These are phyloP conservation scores for Blastobotrys arbuscula DNA, from an alignment of 1,139 yeast species.

Conservation along the genomic window DNA sequence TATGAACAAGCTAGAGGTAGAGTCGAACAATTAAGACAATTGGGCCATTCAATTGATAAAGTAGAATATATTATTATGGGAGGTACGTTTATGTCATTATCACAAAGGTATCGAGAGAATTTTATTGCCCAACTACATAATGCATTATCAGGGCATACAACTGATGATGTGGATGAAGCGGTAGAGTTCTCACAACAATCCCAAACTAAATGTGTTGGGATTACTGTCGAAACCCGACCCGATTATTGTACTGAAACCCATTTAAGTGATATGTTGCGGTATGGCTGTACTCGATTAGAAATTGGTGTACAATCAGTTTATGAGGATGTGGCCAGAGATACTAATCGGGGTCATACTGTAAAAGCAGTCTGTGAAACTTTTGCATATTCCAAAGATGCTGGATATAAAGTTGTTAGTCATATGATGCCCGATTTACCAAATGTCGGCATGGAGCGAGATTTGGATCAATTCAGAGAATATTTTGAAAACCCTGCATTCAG, in stretches of 20 bases:
- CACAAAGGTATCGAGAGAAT: conserved; percentile 79
- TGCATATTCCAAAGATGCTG: conserved; percentile 94
- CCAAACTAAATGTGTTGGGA: conserved; percentile 95
- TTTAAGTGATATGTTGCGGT: conserved; percentile 87
- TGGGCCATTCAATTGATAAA: conserved; percentile 95
- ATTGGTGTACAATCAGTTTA: conserved; percentile 96
- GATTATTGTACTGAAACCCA: conserved; percentile 98
- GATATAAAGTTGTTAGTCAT: conserved; percentile 94
- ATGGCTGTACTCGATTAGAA: conserved; percentile 95
- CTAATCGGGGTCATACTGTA: conserved; percentile 97
- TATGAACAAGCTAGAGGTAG: conserved; percentile 98
- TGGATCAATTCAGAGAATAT: conserved; percentile 92
- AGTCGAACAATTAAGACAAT: conserved; percentile 87
- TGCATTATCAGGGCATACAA: conserved; percentile 90
- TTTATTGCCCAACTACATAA: conserved; percentile 89
- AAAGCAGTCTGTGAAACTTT: conserved; percentile 94
- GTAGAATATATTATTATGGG: conserved; percentile 99
- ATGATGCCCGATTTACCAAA: conserved; percentile 99
- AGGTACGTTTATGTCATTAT: conserved; percentile 96
- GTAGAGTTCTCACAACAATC: conserved; percentile 89
- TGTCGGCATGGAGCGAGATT: conserved; percentile 97
- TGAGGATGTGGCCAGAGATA: conserved; percentile 97
- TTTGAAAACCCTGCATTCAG: conserved; percentile 96
- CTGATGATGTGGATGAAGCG: conserved; percentile 84
- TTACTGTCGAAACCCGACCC: conserved; percentile 96